These are phyloP conservation scores for Thelonectria rubi DNA, from an alignment of 2,329 filamentous ascomycete genomes.

Conservation along the genomic window DNA sequence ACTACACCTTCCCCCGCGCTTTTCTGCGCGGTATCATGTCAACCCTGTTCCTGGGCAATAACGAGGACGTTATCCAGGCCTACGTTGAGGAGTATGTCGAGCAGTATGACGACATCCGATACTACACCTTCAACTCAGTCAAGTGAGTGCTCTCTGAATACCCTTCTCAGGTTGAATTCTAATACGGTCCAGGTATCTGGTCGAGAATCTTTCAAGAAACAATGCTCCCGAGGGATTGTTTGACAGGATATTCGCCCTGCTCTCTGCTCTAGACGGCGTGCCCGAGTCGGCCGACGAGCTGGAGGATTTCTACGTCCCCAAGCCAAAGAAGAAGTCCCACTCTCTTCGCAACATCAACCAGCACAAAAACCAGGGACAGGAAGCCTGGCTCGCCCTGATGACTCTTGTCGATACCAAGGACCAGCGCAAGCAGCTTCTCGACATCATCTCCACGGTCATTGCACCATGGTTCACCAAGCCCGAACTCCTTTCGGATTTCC, in stretches of 20 bases:
- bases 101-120: conserved; percentile 84
- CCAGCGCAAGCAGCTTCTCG: conserved; percentile 81
- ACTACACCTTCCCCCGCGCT: conserved; percentile 73
- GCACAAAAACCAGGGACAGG: conserved; percentile 83
- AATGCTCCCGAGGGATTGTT: conserved; percentile 50
- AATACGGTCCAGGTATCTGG: conserved; percentile 37
- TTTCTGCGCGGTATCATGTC: conserved; percentile 73
- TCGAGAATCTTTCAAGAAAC: conserved; percentile 37
- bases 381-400: conserved; percentile 86
- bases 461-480: conserved; percentile 90
- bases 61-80: conserved; percentile 70
- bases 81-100: conserved; percentile 83
- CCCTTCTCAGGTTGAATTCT: no score
- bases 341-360: conserved; percentile 70
- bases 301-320: conserved; percentile 72
- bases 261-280: conserved; percentile 74
- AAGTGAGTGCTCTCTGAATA: conserved; percentile 63
- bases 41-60: conserved; percentile 65
- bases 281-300: conserved; percentile 74
- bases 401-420: conserved; percentile 71
- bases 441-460: conserved; percentile 78
- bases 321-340: conserved; percentile 74
- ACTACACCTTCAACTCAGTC: conserved; percentile 79
- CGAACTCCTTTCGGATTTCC: conserved; percentile 92
- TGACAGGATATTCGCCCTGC: conserved; percentile 67